phyloP scores from a whole-genome alignment of 2,329 filamentous ascomycete species.

The Metarhizium album region DNA sequence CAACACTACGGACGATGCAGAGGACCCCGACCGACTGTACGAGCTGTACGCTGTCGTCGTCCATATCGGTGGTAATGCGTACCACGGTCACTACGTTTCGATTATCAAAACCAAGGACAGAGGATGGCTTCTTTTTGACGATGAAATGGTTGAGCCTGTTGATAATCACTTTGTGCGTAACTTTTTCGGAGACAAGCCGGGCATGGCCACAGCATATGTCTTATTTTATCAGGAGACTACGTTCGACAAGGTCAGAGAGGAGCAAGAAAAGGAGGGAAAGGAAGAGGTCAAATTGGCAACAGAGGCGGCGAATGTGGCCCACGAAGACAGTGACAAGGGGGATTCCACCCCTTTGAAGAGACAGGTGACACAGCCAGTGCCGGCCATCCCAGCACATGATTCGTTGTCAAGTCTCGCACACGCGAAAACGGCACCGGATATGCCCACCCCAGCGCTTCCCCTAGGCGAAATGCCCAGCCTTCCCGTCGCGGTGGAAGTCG shows the following conservation, averaged over 20 bases:
- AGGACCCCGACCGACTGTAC: slow-evolving; percentile 87
- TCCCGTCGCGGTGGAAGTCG: slow-evolving; percentile 2
- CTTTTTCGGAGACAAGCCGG: slow-evolving; percentile 90
- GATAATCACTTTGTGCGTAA: slow-evolving; percentile 93
- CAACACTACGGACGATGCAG: slow-evolving; percentile 92
- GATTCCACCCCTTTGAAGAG: slow-evolving; percentile 36
- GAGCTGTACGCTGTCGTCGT: slow-evolving; percentile 96
- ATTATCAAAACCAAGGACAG: slow-evolving; percentile 96
- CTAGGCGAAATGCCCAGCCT: slow-evolving; percentile 11
- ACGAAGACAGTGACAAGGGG: slow-evolving; percentile 34
- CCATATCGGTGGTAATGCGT: slow-evolving; percentile 92
- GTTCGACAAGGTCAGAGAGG: slow-evolving; percentile 55
- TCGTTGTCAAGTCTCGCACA: slow-evolving; percentile 52
- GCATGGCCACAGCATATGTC: slow-evolving; percentile 89
- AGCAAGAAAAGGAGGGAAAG: slow-evolving; percentile 72
- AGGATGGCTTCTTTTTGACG: slow-evolving; percentile 93
- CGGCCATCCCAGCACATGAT: slow-evolving; percentile 36
- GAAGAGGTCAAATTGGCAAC: slow-evolving; percentile 49
- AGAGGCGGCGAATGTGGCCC: slow-evolving; percentile 44
- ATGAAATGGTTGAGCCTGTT: slow-evolving; percentile 97
- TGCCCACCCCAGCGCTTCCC: slow-evolving; percentile 12
- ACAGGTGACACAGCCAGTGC: slow-evolving; percentile 38
- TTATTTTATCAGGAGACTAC: slow-evolving; percentile 93
- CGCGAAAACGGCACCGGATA: slow-evolving; percentile 49
- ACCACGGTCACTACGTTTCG: slow-evolving; percentile 94